Conservation (phyloP, 495 filamentous ascomycete genomes). For the Pseudoneurospora amorphoporcata region DNA sequence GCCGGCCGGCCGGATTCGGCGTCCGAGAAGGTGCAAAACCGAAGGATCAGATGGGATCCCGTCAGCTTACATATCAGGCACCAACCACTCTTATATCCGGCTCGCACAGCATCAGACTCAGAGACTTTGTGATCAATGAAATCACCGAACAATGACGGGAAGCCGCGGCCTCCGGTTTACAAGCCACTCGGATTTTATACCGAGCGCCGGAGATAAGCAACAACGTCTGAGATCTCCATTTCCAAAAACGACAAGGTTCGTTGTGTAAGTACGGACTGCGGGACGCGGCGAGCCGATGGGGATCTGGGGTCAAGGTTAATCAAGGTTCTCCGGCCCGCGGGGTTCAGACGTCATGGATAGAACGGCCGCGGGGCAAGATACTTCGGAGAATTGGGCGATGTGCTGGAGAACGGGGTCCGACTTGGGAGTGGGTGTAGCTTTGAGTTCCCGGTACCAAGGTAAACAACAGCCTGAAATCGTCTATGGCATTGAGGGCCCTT, state of each 20-base stretch:
- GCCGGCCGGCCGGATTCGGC: background rate
- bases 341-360: background rate
- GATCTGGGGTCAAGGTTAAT: background rate
- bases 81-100: background rate
- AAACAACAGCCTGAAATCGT: background rate
- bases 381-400: background rate
- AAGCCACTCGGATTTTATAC: background rate
- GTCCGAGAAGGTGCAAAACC: background rate
- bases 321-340: background rate
- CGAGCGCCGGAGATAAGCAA: background rate
- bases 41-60: background rate
- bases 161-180: background rate
- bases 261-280: background rate
- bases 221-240: background rate
- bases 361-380: background rate
- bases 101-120: background rate
- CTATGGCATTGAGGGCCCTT: background rate
- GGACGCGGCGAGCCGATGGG: background rate
- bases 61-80: background rate
- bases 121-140: background rate
- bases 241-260: background rate
- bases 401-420: background rate
- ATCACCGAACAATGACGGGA: background rate
- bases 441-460: background rate
- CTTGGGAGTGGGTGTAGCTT: background rate